These are phyloP conservation scores for Ephemerocybe angulata DNA, from an alignment of 768 basidiomycete species.

Conservation along the genomic window DNA sequence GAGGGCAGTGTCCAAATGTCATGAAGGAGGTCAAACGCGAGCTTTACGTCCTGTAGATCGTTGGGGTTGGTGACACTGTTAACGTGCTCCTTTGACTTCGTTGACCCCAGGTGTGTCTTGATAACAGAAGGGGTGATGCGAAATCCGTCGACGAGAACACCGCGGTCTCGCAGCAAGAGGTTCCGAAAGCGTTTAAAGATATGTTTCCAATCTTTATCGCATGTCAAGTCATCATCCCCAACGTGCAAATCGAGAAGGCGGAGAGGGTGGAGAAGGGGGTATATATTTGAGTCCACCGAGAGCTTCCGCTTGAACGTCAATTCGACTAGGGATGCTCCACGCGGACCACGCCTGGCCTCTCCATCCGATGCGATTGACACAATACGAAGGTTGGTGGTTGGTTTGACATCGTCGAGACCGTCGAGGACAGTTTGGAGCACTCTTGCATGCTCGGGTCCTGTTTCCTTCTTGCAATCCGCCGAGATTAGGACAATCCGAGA, in stretches of 20 bases:
- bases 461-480: slow-evolving; percentile 27
- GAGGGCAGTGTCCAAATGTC: not conserved
- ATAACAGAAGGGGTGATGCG: not conserved
- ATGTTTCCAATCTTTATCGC: slow-evolving; percentile 34
- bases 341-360: slow-evolving; percentile 20
- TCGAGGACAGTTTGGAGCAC: slow-evolving; percentile 14
- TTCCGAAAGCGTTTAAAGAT: slow-evolving; percentile 30
- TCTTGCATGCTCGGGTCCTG: slow-evolving; percentile 18
- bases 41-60: slow-evolving; percentile 22
- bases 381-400: slow-evolving; percentile 11
- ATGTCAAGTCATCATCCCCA: slow-evolving; percentile 28
- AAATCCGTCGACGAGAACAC: not conserved
- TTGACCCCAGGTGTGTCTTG: not conserved
- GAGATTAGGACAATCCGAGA: slow-evolving; percentile 24
- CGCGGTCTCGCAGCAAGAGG: slow-evolving; percentile 15
- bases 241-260: slow-evolving; percentile 21
- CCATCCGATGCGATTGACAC: slow-evolving; percentile 25
- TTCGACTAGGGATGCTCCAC: slow-evolving; percentile 17
- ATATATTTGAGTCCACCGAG: slow-evolving; percentile 15
- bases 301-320: slow-evolving; percentile 16
- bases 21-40: slow-evolving; percentile 20
- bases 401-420: slow-evolving; percentile 7
- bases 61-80: slow-evolving; percentile 14
- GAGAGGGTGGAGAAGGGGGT: slow-evolving; percentile 15
- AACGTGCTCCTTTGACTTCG: not conserved